Evolutionary conservation across 257 asterid species (phyloP), one percentile per base, ranked within the genome.

Genomic region (Eucommia ulmoides): DNA sequence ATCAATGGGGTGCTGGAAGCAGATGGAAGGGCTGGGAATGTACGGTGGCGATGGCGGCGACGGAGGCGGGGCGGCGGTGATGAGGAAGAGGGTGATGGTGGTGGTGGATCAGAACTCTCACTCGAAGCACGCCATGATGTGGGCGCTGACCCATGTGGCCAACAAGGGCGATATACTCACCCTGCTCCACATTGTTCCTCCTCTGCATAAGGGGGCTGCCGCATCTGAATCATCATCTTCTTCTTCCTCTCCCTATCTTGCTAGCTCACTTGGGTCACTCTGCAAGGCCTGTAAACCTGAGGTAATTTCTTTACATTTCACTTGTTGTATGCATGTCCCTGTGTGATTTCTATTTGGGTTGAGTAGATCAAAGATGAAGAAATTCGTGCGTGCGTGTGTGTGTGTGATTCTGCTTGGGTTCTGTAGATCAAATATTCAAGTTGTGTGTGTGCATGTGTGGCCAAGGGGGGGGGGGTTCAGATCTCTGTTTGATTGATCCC

Each of bases 81-180:
- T 71, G 88, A 77, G 80, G 79, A 84, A 88, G 41, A 81, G 95
- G 59, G 95, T 88, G 9, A 84, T 88, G 97, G 95, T 88, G 58
- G 84, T 88, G 1, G 89, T 88, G 65, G 97, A 88, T 66, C 74
- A 84, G 35, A 50, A 75, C 25, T 68, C 93, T 8, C 72, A 77
- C 53, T 75, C 83, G 0, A 84, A 84, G 22, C 93, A 88, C 56
- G 97, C 97, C 0, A 81, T 88, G 95, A 84, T 82, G 93, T 88
- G 95, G 95, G 95, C 97, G 17, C 79, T 88, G 1, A 79, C 94
- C 48, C 95, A 84, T 69, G 89, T 84, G 1, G 58, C 95, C 1
- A 80, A 77, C 18, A 77, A 71, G 74, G 93, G 84, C 17, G 97
- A 88, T 62, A 66, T 84, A 3, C 77, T 88, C 23, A 88, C 97